A percentile compares a stretch with the other conserved stretches of the same genome.
phyloP scores from a whole-genome alignment of 108 stramenopile genomes.

The Pseudonitzschia multistriata region DNA sequence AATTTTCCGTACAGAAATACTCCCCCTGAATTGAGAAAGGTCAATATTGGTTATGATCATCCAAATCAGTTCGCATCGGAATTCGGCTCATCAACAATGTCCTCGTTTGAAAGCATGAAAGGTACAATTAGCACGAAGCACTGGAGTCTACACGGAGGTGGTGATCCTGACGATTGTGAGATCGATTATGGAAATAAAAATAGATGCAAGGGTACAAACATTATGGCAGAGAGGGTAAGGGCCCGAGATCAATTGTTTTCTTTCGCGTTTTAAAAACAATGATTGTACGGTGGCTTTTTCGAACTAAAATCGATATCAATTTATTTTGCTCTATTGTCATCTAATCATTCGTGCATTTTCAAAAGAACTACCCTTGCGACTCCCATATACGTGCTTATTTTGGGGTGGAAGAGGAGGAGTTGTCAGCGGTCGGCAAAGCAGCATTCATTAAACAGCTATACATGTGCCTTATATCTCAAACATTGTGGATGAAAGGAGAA shows the following conservation, averaged over 20 bases:
- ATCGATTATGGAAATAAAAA: conserved; percentile 32
- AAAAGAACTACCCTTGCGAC: conserved; percentile 58
- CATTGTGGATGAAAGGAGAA: conserved; percentile 50
- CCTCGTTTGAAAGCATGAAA: conserved; percentile 58
- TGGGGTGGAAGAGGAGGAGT: conserved; percentile 18
- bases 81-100: conserved; percentile 48
- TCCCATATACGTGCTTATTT: conserved; percentile 47
- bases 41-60: conserved; percentile 10
- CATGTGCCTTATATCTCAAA: conserved; percentile 51
- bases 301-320: background rate
- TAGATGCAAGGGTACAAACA: conserved; percentile 46
- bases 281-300: background rate
- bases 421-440: conserved; percentile 24
- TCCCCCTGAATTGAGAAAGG: conserved; percentile 19
- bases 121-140: conserved; percentile 24
- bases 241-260: background rate
- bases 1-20: conserved; percentile 16
- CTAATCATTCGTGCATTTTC: background rate
- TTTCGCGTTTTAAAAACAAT: background rate
- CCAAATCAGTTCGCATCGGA: conserved; percentile 44
- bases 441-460: conserved; percentile 48
- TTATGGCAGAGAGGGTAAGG: conserved; percentile 44
- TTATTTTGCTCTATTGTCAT: background rate
- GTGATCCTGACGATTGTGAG: conserved; percentile 35
- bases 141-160: conserved; percentile 51